phyloP scores from a whole-genome alignment of 768 basidiomycete species.

The Mycena amicta region DNA sequence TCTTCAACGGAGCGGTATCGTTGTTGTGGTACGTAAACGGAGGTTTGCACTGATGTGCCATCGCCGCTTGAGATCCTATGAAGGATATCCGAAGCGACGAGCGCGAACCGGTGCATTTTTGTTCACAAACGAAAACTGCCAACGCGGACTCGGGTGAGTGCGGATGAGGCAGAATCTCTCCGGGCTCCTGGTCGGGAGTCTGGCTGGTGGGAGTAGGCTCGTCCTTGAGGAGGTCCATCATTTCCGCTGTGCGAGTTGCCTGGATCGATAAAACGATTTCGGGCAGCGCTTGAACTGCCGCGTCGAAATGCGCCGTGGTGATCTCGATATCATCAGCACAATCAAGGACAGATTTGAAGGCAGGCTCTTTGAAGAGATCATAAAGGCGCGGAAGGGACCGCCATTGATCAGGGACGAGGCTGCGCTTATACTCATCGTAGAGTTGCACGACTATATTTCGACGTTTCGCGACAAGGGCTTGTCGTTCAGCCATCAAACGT shows the following conservation, averaged over 20 bases:
- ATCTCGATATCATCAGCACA: conserved; percentile 7
- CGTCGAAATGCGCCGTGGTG: conserved; percentile 6
- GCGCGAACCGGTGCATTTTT: neutral
- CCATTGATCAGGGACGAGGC: conserved; percentile 28
- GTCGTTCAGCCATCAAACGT: conserved; percentile 14
- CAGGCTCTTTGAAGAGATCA: conserved; percentile 16
- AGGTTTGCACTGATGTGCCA: conserved; percentile 3
- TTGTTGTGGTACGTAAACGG: neutral
- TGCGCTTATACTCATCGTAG: conserved; percentile 24
- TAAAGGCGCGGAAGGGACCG: conserved; percentile 23
- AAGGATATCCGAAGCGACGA: neutral
- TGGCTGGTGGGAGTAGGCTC: neutral
- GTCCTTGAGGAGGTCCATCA: neutral
- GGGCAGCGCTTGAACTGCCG: conserved; percentile 2
- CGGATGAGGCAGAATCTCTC: neutral
- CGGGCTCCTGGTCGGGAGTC: neutral
- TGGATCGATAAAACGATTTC: neutral
- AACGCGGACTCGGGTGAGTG: neutral
- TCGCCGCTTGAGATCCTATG: conserved; percentile 6
- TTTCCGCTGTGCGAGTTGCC: neutral
- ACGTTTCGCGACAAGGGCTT: conserved; percentile 6
- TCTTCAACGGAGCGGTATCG: neutral
- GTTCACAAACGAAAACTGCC: neutral
- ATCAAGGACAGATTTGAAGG: conserved; percentile 7
- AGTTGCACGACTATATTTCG: conserved; percentile 7